phyloP scores from a whole-genome alignment of 768 basidiomycete genomes.

The Suillus cothurnatus region DNA sequence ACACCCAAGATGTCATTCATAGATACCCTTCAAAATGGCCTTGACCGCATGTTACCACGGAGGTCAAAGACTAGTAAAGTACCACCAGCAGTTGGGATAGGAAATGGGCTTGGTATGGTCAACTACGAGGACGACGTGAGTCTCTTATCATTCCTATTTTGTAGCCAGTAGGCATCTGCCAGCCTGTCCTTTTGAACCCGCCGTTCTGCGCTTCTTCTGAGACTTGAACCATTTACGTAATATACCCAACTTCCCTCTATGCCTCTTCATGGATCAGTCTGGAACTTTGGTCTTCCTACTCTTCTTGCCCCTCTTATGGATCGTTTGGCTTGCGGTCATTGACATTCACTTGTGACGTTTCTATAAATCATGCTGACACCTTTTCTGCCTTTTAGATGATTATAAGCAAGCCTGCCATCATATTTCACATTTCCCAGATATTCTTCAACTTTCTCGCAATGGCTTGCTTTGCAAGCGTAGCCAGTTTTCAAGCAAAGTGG shows the following conservation, averaged over 20 bases:
- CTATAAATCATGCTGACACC: constrained; percentile 21
- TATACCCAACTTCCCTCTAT: constrained; percentile 25
- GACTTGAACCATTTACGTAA: constrained; percentile 34
- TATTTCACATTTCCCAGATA: constrained; percentile 74
- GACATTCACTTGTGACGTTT: constrained; percentile 12
- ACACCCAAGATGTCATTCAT: constrained; percentile 27
- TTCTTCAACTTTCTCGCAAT: constrained; percentile 95
- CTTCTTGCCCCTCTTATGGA: constrained; percentile 64
- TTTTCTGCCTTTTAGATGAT: constrained; percentile 63
- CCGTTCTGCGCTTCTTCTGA: constrained; percentile 13
- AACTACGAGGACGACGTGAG: constrained; percentile 76
- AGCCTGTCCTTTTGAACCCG: constrained; percentile 4
- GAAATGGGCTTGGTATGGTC: constrained; percentile 57
- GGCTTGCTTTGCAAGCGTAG: constrained; percentile 89
- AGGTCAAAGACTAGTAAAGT: constrained; percentile 15
- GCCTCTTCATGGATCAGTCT: constrained; percentile 42
- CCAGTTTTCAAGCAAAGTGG: constrained; percentile 86
- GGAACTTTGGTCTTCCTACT: constrained; percentile 61
- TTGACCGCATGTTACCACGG: constrained; percentile 33
- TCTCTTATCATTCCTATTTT: constrained; percentile 12
- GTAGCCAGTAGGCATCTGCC: background rate
- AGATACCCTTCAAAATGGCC: constrained; percentile 30
- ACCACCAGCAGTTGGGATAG: constrained; percentile 54
- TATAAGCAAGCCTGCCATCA: constrained; percentile 79
- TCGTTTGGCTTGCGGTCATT: constrained; percentile 71